Evolutionary conservation across 2,329 filamentous ascomycete species (phyloP).

Genomic region (Boeremia exigua): DNA sequence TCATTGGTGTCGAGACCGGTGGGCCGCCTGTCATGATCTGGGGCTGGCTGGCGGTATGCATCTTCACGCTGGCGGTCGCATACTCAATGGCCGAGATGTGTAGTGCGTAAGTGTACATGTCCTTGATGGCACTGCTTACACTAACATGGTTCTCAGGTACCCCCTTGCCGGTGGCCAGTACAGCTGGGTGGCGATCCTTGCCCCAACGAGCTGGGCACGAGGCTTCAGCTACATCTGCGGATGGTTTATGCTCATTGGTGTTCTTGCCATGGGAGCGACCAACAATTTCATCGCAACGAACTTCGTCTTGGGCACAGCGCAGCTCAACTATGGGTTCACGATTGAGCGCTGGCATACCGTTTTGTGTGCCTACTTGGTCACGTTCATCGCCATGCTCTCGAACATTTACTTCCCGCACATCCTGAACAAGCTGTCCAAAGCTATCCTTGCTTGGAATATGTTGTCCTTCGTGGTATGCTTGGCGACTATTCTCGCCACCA

Average conservation of each 20-base stretch:
- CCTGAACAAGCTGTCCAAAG: slow-evolving; percentile 59
- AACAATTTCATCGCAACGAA: slow-evolving; percentile 63
- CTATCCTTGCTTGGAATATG: slow-evolving; percentile 61
- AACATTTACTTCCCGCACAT: slow-evolving; percentile 60
- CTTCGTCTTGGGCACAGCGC: slow-evolving; percentile 62
- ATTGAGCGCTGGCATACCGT: slow-evolving; percentile 65
- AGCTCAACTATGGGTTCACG: slow-evolving; percentile 58
- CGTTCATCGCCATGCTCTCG: slow-evolving; percentile 51
- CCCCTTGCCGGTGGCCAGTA: slow-evolving; percentile 65
- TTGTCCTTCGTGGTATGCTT: slow-evolving; percentile 59
- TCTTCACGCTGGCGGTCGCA: slow-evolving; percentile 60
- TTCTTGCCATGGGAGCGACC: slow-evolving; percentile 61
- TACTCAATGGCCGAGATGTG: slow-evolving; percentile 66
- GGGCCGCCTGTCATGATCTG: slow-evolving; percentile 66
- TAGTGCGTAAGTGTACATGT: slow-evolving; percentile 45
- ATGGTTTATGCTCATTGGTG: slow-evolving; percentile 47
- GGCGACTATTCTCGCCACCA: slow-evolving; percentile 60
- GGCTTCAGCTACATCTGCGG: slow-evolving; percentile 49
- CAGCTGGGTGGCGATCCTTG: slow-evolving; percentile 63
- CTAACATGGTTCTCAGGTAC: slow-evolving; percentile 41
- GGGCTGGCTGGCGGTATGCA: slow-evolving; percentile 61
- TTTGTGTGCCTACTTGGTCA: slow-evolving; percentile 59
- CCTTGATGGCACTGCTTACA: neutral
- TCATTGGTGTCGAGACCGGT: slow-evolving; percentile 62
- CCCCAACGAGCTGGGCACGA: slow-evolving; percentile 51